Evolutionary conservation across 163 green algal species (phyloP), one percentile per base, ranked within the genome.

Genomic region (Chloromonas sp.): DNA sequence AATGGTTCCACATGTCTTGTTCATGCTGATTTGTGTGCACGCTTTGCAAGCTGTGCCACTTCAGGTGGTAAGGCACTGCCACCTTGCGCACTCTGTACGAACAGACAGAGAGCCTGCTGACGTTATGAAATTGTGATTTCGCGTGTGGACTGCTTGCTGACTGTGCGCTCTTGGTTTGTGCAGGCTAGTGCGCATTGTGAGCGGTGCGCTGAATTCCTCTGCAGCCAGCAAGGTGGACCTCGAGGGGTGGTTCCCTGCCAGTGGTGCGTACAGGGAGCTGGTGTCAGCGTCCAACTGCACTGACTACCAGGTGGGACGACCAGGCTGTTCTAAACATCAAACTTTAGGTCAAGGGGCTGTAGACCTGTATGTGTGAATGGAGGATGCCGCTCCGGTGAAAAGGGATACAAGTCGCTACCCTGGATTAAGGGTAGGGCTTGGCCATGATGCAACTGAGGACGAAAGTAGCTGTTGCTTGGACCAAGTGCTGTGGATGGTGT

Each of bases 251-350:
- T 98, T 98, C 85, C 95, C 95, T 2, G 94, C 93, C 58, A 94
- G 88, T 62, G 87, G 91, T 78, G 91, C 92, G 0, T 97, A 93
- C 89, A 86, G 95, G 1, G 95, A 98, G 88, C 94, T 98, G 36
- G 95, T 98, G 11, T 98, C 94, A 13, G 96, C 91, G 86, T 96
- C 92, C 74, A 98, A 98, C 87, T 98, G 95, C 92, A 95, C 92
- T 3, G 95, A 98, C 89, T 98, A 96, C 87, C 94, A 98, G 92
- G 89, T 90, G 74, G 14, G 83, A 58, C 62, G 59, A 5, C 11
- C 5, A 11, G 66, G 66, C 66, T 74, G 66, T 11, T 74, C 66
- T 74, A 5, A 74, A 74, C 5, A 74, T 74, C 66, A 5, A 74
- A 74, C 5, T 74, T 5, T 5, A 5, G 66, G 5, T 74, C 66